Conservation (phyloP, 2,329 filamentous ascomycete genomes). For the Akanthomyces dipterigenus region DNA sequence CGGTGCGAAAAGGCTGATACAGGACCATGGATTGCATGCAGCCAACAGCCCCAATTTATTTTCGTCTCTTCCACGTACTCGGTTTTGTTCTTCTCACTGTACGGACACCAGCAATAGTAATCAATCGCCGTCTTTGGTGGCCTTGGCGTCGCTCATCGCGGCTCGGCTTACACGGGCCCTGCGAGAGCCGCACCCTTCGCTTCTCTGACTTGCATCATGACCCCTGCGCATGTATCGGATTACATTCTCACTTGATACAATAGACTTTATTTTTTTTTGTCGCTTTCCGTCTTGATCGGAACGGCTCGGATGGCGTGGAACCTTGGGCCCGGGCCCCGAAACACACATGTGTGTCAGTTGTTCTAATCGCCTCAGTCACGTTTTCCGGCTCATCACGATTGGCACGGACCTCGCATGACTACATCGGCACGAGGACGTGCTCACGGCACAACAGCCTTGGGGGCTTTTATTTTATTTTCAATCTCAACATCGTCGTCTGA, state of each 20-base stretch:
- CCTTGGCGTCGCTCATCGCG: not conserved
- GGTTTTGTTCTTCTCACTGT: not conserved
- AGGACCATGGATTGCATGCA: not conserved
- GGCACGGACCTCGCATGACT: constrained; percentile 2
- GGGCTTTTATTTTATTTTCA: too few relatives aligned
- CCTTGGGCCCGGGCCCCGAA: not conserved
- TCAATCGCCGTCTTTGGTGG: not conserved
- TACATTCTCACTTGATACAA: not conserved
- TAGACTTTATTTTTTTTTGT: too few relatives aligned
- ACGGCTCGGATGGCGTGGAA: not conserved
- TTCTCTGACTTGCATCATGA: not conserved
- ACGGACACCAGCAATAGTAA: not conserved
- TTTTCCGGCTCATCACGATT: not conserved
- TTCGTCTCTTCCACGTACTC: too few relatives aligned
- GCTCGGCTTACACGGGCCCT: not conserved
- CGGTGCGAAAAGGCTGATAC: not conserved
- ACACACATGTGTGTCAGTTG: not conserved
- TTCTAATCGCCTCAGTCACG: not conserved
- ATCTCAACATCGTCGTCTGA: not conserved
- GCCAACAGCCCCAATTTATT: not conserved
- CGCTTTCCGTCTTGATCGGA: not conserved
- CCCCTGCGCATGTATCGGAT: not conserved
- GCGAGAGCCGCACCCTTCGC: not conserved
- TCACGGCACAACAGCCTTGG: not conserved
- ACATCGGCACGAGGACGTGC: not conserved